Evolutionary conservation across 2,329 filamentous ascomycete genomes (phyloP).

Genomic region (Trichoderma sp.): DNA sequence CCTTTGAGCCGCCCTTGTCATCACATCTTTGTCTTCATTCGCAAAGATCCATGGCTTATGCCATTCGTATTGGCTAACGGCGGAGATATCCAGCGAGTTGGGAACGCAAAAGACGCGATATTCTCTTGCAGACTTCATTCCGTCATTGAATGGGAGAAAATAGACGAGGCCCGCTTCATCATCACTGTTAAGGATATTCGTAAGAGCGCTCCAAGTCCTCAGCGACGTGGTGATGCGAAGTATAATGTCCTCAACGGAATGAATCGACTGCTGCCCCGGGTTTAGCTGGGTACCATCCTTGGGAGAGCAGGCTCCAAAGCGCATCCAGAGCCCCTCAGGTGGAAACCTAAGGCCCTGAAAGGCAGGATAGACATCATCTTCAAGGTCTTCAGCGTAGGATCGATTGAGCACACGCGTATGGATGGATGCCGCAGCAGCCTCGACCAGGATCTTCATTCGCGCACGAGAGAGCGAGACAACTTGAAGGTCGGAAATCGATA

Average conservation of each 20-base stretch:
- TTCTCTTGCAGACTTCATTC: slow-evolving; percentile 39
- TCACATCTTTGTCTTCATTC: slow-evolving; percentile 8
- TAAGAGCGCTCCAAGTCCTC: slow-evolving; percentile 37
- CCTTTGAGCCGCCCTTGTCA: slow-evolving; percentile 20
- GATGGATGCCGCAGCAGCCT: slow-evolving; percentile 33
- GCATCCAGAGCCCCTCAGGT: slow-evolving; percentile 41
- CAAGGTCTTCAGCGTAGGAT: slow-evolving; percentile 34
- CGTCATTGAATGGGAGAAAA: slow-evolving; percentile 41
- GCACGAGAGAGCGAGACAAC: slow-evolving; percentile 29
- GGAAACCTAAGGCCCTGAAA: slow-evolving; percentile 31
- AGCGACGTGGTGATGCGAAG: slow-evolving; percentile 39
- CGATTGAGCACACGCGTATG: slow-evolving; percentile 31
- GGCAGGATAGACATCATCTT: slow-evolving; percentile 31
- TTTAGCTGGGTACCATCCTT: slow-evolving; percentile 38
- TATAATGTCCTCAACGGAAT: slow-evolving; percentile 35
- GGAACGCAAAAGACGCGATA: slow-evolving; percentile 46
- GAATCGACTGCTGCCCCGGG: slow-evolving; percentile 30
- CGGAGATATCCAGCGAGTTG: slow-evolving; percentile 32
- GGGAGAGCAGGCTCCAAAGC: slow-evolving; percentile 42
- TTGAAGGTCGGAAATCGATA: slow-evolving; percentile 30
- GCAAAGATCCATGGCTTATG: slow-evolving; percentile 35
- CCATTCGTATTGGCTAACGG: slow-evolving; percentile 44
- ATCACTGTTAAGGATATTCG: slow-evolving; percentile 26
- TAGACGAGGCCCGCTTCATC: slow-evolving; percentile 32
- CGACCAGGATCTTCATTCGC: slow-evolving; percentile 33